A percentile compares a stretch with the other conserved stretches of the same genome.
phyloP scores from a whole-genome alignment of 371 early-diverging fungal species.

The Phascolomyces articulosus region DNA sequence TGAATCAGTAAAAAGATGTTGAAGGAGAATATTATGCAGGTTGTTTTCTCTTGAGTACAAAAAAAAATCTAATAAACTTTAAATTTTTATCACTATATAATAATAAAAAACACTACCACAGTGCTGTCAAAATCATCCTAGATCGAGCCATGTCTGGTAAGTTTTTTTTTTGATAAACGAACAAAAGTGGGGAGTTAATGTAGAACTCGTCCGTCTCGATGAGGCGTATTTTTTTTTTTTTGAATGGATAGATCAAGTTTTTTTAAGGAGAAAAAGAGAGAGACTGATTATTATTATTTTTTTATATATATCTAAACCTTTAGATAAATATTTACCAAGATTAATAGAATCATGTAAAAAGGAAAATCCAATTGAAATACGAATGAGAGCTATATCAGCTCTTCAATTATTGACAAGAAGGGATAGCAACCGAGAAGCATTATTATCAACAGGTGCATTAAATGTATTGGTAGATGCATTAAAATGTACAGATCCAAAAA shows the following conservation, averaged over 20 bases:
- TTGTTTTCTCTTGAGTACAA: too few relatives aligned
- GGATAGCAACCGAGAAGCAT: slow-evolving; percentile 59
- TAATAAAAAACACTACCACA: too few relatives aligned
- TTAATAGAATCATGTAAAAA: slow-evolving; percentile 55
- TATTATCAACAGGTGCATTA: slow-evolving; percentile 65
- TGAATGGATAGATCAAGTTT: too few relatives aligned
- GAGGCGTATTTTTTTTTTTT: neutral
- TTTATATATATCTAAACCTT: too few relatives aligned
- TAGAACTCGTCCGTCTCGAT: too few relatives aligned
- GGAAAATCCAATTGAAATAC: slow-evolving; percentile 49
- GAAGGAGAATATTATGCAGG: neutral
- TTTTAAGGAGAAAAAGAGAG: too few relatives aligned
- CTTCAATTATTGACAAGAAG: slow-evolving; percentile 72
- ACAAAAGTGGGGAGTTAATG: neutral
- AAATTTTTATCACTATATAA: too few relatives aligned
- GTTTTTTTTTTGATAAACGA: neutral
- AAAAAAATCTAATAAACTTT: too few relatives aligned
- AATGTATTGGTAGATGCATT: slow-evolving; percentile 65
- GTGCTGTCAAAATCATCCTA: slow-evolving; percentile 66
- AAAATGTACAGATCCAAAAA: slow-evolving; percentile 48
- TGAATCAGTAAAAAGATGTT: neutral
- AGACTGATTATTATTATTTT: too few relatives aligned
- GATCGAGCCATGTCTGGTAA: slow-evolving; percentile 72
- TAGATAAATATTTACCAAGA: slow-evolving; percentile 45
- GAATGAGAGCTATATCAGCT: slow-evolving; percentile 64